Conservation (phyloP, 306 rosid genomes). For the Citrullus colocynthis region DNA sequence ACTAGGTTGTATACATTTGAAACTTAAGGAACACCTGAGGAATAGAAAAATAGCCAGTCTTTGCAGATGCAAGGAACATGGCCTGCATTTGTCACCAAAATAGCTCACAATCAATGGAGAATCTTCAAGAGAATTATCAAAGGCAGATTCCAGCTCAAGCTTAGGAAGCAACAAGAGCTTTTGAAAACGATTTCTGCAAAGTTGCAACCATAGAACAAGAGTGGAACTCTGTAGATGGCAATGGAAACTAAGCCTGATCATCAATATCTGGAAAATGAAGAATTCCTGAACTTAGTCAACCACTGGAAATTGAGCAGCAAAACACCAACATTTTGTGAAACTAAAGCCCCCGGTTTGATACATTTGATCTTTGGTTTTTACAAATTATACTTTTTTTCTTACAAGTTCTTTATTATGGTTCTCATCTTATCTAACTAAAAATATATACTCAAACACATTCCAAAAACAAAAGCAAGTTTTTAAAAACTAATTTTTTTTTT, state of each 20-base stretch:
- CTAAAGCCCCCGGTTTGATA: too few species aligned
- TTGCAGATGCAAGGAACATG: slow-evolving; percentile 44
- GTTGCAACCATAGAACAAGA: slow-evolving; percentile 62
- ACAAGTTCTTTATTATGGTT: too few species aligned
- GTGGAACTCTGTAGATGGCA: slow-evolving; percentile 23
- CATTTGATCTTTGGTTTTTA: too few species aligned
- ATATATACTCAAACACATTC: too few species aligned
- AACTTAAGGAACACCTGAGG: slow-evolving; percentile 43
- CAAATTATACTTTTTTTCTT: too few species aligned
- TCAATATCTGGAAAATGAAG: slow-evolving; percentile 38
- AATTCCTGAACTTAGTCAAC: not conserved
- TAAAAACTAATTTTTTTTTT: too few species aligned
- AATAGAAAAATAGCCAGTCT: slow-evolving; percentile 66
- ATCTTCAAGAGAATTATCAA: slow-evolving; percentile 53
- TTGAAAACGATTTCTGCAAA: slow-evolving; percentile 41
- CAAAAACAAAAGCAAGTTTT: too few species aligned
- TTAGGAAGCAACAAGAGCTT: slow-evolving; percentile 40
- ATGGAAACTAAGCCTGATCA: slow-evolving; percentile 62
- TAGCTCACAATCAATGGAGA: slow-evolving; percentile 63
- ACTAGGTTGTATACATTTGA: slow-evolving; percentile 30
- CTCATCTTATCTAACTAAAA: too few species aligned
- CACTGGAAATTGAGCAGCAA: not conserved
- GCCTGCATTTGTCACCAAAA: slow-evolving; percentile 25
- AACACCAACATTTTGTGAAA: not conserved
- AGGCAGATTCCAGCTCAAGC: slow-evolving; percentile 18